A percentile compares a stretch with the other conserved stretches of the same genome.
Evolutionary conservation across 768 basidiomycete species (phyloP).

Genomic region (Lentinula sp.): DNA sequence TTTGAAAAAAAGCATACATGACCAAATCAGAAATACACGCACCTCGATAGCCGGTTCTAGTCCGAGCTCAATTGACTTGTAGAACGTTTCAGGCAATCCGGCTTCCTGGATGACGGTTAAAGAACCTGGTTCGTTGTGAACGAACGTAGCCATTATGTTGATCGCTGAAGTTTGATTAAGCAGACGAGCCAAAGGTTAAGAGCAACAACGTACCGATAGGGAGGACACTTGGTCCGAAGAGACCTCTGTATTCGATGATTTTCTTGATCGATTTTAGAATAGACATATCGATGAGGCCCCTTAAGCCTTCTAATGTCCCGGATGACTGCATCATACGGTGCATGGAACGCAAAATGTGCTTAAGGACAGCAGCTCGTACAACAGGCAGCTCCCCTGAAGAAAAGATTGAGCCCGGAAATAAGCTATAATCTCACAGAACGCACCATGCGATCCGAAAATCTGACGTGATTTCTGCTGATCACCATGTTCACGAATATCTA

Average conservation of each 20-base stretch:
- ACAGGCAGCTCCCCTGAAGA: constrained; percentile 64
- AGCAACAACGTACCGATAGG: constrained; percentile 59
- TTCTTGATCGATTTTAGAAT: constrained; percentile 81
- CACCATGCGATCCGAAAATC: constrained; percentile 48
- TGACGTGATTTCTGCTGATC: constrained; percentile 36
- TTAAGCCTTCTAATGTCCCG: constrained; percentile 89
- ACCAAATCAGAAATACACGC: constrained; percentile 8
- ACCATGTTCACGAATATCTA: constrained; percentile 54
- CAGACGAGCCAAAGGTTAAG: not conserved
- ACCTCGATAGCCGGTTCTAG: constrained; percentile 89
- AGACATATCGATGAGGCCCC: constrained; percentile 89
- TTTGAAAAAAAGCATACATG: not conserved
- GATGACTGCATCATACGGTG: constrained; percentile 98
- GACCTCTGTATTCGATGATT: constrained; percentile 74
- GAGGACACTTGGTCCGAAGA: constrained; percentile 85
- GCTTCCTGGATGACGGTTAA: constrained; percentile 89
- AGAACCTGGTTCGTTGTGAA: constrained; percentile 98
- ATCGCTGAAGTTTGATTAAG: constrained; percentile 48
- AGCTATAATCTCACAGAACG: constrained; percentile 10
- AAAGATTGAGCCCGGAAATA: constrained; percentile 3
- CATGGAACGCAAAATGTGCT: constrained; percentile 85
- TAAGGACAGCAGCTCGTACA: constrained; percentile 73
- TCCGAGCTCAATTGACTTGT: constrained; percentile 75
- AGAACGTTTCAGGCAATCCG: constrained; percentile 84
- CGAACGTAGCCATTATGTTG: constrained; percentile 93